Base-by-base conservation (phyloP, 2,329 filamentous ascomycete species). In the Pseudonectria buxi region DNA sequence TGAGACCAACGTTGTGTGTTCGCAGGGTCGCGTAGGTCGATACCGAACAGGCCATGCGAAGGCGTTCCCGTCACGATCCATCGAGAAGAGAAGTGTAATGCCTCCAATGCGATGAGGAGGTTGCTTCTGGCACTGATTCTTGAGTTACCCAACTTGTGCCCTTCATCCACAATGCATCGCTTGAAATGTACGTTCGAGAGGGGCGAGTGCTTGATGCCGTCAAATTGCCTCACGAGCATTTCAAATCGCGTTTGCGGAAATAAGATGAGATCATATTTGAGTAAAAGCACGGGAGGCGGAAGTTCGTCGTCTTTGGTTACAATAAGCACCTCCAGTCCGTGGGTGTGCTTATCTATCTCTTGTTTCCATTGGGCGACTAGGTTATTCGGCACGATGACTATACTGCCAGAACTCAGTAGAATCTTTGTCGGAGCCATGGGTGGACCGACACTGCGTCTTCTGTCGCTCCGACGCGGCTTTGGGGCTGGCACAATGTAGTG, bases 61-160 rank as follows among this genome's bases (percentile, higher is more conserved):
- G 90, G 90, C 0, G 90, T 96, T 37, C 90, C 90, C 1, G 86
- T 94, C 1, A 95, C 83, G 4, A 94, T 78, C 90, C 90, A 95
- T 9, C 84, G 77, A 13, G 86, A 76, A 30, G 87, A 81, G 12
- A 87, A 64, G 10, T 71, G 62, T n/a, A 83, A 56, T 10, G 56
- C 56, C 13, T 79, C 70, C 2, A 81, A 57, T 2, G 69, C 65
- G 3, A 64, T 53, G 14, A 76, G 62, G 5, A 78, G 50, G 27
- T 72, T 68, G 29, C 78, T 86, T 46, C 69, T 76, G 33, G 66
- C 67, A 9, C 66, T 65, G 6, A 61, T 58, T 3, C 62, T 72
- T 1, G 74, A 75, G 26, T 84, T 82, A 0, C 86, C 86, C 39
- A 95, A 80, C 40, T 76, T 83, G 56, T 95, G 88, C 0, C 90